Conservation (phyloP, 176 grass and related monocot species). For the Tillandsia leiboldiana region DNA sequence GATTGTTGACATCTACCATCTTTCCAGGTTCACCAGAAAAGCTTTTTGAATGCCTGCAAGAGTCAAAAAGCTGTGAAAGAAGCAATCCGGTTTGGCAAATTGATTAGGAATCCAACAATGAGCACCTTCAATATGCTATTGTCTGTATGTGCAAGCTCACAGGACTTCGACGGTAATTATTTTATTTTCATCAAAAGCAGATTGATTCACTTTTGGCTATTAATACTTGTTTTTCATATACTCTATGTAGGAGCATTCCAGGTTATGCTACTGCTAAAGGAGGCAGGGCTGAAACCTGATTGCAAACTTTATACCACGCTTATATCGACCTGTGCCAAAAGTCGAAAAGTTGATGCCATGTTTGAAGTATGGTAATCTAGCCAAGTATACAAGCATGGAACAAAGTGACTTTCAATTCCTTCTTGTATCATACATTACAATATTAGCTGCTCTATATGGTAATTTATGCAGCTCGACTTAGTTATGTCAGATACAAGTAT, state of each 20-base stretch:
- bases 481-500: neutral
- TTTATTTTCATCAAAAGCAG: neutral
- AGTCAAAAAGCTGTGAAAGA: constrained; percentile 56
- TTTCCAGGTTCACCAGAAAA: constrained; percentile 82
- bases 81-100: constrained; percentile 70
- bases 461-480: neutral
- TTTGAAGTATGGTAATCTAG: constrained; percentile 60
- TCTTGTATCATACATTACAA: neutral
- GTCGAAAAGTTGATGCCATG: constrained; percentile 99
- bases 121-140: constrained; percentile 99
- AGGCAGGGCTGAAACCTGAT: constrained; percentile 83
- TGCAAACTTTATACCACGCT: constrained; percentile 96
- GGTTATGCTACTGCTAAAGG: constrained; percentile 89
- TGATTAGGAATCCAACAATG: constrained; percentile 74
- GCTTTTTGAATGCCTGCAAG: constrained; percentile 88
- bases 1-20: constrained; percentile 19
- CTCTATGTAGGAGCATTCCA: constrained; percentile 58
- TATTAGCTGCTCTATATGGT: neutral
- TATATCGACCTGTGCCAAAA: constrained; percentile 91
- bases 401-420: neutral
- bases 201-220: neutral
- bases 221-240: neutral
- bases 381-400: neutral
- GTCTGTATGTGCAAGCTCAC: constrained; percentile 84
- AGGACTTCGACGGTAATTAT: constrained; percentile 75